phyloP scores from a whole-genome alignment of 192 early-diverging fungal genomes.

The Nowakowskiella sp. region DNA sequence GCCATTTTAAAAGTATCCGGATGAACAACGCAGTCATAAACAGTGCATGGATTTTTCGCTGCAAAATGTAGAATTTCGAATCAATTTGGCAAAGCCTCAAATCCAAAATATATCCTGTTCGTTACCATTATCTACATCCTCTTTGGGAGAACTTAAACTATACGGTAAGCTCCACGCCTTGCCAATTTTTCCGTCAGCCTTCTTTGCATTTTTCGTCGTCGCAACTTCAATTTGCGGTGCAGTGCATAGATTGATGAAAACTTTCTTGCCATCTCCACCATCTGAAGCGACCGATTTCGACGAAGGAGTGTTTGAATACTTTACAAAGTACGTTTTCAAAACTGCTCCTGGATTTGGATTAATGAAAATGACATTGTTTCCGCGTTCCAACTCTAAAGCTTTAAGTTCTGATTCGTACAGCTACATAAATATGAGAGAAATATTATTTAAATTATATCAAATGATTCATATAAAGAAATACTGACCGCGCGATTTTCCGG shows the following conservation, averaged over 20 bases:
- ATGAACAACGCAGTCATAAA: conserved; percentile 53
- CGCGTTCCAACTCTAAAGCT: conserved; percentile 40
- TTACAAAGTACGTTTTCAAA: conserved; percentile 31
- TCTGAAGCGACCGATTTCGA: no score
- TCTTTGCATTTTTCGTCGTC: background rate
- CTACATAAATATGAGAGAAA: conserved; percentile 9
- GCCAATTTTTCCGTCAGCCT: conserved; percentile 13
- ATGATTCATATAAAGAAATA: background rate
- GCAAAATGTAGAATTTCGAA: background rate
- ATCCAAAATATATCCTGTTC: no score
- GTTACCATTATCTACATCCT: conserved; percentile 43
- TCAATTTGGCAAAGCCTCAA: conserved; percentile 1
- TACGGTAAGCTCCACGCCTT: conserved; percentile 48
- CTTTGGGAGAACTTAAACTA: conserved; percentile 28
- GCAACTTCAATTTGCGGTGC: conserved; percentile 35
- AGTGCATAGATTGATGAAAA: conserved; percentile 48
- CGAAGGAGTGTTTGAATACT: no score
- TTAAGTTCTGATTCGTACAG: conserved; percentile 46
- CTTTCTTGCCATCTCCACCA: conserved; percentile 27
- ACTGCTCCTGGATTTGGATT: conserved; percentile 39
- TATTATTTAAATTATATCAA: background rate
- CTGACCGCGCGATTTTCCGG: conserved; percentile 40
- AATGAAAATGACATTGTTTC: conserved; percentile 41
- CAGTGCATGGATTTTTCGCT: conserved; percentile 33
- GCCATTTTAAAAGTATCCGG: conserved; percentile 34